Base-by-base conservation (phyloP, 495 filamentous ascomycete species). In the Tetracladium marchalianum region DNA sequence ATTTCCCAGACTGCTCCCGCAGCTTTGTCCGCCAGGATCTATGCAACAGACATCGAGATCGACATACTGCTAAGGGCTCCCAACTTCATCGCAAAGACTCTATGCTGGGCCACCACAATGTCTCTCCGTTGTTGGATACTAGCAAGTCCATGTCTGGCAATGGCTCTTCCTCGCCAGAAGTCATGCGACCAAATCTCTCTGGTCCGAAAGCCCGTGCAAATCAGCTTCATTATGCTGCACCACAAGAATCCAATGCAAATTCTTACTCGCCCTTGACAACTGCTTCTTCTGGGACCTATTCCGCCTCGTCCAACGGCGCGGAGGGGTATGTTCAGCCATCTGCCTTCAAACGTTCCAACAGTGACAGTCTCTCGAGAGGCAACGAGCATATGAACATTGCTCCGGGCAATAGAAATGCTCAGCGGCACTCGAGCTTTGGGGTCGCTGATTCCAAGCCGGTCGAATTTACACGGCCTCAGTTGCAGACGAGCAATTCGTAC, bases 21-120 rank as follows among this genome's bases (percentile, higher is more conserved):
- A 81, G 81, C 43, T 98, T 98, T 66, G 92, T 97, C 48, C 79
- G 92, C 55, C 88, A 95, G 54, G 92, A 98, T 59, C 75, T 98
- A 39, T 94, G 93, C 56, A 79, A 89, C 52, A 81, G 92, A 19
- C 92, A 98, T 70, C 82, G 85, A 59, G 92, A 96, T 60, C 80
- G 92, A 46, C 92, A 98, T 63, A 95, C 87, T n/a, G 90, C 88
- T 49, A 84, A 88, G 57, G 92, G 90, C 39, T 97, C 90, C 11
- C 89, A 94, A 63, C 69, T 97, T 41, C 90, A 90, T 66, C 82
- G 89, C 50, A 94, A 92, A 61, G 92, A 97, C 59, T 76, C 78
- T 35, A 71, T 81, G 55, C 66, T 81, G 53, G 74, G 77, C 53
- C 79, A 79, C 59, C 64, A 63, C 42, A 79, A 79, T 56, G 64